Conservation (phyloP, 108 stramenopile genomes). For the Nitzschia putrida region DNA sequence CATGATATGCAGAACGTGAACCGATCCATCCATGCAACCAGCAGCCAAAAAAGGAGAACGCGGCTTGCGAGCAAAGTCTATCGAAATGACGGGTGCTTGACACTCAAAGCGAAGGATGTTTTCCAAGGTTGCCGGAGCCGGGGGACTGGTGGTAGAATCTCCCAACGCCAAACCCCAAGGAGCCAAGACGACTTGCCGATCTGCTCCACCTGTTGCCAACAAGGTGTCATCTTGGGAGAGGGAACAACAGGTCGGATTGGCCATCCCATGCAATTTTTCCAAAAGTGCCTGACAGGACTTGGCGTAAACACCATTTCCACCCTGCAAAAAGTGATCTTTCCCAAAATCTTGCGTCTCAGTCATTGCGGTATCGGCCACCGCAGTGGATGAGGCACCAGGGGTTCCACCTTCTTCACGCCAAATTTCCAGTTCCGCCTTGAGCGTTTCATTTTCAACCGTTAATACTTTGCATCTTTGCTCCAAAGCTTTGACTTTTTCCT, state of each 20-base stretch:
- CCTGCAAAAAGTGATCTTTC: conserved; percentile 63
- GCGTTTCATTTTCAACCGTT: conserved; percentile 63
- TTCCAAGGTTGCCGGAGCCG: conserved; percentile 14
- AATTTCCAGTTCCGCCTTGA: conserved; percentile 79
- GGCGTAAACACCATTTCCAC: conserved; percentile 67
- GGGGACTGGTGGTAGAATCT: conserved; percentile 30
- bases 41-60: conserved; percentile 60
- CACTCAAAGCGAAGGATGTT: conserved; percentile 49
- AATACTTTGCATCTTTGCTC: conserved; percentile 51
- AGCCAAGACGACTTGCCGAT: conserved; percentile 50
- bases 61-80: conserved; percentile 57
- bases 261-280: conserved; percentile 52
- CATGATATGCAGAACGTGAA: conserved; percentile 53
- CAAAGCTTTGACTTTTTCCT: conserved; percentile 70
- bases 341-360: conserved; percentile 10
- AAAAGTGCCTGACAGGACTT: conserved; percentile 48
- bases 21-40: conserved; percentile 78
- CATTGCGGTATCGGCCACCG: conserved; percentile 5
- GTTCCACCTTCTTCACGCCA: conserved; percentile 58
- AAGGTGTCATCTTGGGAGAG: conserved; percentile 65
- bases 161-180: conserved; percentile 67
- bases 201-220: conserved; percentile 81
- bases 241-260: conserved; percentile 71
- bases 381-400: conserved; percentile 13
- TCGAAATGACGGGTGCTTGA: conserved; percentile 71